Evolutionary conservation across 2,329 filamentous ascomycete species (phyloP), one percentile per base, ranked within the genome.

Genomic region (Cercospora sojina): DNA sequence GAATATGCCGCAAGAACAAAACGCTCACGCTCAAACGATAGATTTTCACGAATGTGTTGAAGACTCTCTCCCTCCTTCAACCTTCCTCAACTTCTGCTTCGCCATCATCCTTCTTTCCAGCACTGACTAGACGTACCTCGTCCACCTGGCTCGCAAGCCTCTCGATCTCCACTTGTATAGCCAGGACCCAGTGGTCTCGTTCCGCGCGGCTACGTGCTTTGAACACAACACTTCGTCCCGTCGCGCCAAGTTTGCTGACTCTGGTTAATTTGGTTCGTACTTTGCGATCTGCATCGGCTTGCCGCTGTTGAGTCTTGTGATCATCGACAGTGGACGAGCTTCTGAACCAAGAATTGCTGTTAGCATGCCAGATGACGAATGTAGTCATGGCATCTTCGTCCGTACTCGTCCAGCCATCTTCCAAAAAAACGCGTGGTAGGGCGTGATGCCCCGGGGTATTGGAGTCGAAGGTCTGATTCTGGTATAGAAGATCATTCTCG

Each of bases 151-250:
- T 82, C 13, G 76, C 79, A 64, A 70, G 64, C 59, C 86, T 79
- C 78, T 90, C 88, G 75, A 90, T 90, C 79, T 90, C 88, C 68
- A 86, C 86, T 62, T 84, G 84, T 65, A 90, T 86, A 38, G 83
- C 87, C 74, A 90, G 77, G 25, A 90, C 88, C 88, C 88, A 90
- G 71, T 87, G 84, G 77, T 90, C 88, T 67, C 88, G 83, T 76
- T 90, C 88, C 0, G 87, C 83, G 9, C 88, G 80, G 75, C 85
- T 88, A 62, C 88, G 81, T 38, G 88, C 84, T 73, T 88, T 87
- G 74, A 90, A 90, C 12, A 90, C 88, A 58, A 89, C 84, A 47
- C 85, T 87, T 51, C 86, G 79, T 4, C 88, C 88, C 31, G 85
- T 84, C 7, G 83, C 82, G 10, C 88, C 88, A 29, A 90, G 76